A percentile compares a stretch with the other conserved stretches of the same genome.
Evolutionary conservation across 208 protist genomes (phyloP).

Genomic region (Phytomonas sp.): DNA sequence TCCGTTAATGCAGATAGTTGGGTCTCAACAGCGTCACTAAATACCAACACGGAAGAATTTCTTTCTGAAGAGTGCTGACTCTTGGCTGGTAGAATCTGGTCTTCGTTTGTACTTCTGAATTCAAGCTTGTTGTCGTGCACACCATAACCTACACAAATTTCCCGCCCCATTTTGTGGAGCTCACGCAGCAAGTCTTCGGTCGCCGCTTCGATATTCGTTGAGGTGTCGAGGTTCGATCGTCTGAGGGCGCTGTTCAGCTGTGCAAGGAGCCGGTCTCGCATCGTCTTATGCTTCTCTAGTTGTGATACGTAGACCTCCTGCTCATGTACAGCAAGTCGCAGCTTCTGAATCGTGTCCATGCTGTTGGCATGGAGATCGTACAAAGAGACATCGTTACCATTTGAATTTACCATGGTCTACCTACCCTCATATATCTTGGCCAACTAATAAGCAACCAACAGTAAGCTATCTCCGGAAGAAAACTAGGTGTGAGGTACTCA

Average conservation of each 20-base stretch:
- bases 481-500: neutral
- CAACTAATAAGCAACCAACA: neutral
- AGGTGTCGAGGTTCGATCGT: neutral
- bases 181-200: neutral
- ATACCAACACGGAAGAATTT: neutral
- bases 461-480: neutral
- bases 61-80: neutral
- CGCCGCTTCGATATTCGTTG: neutral
- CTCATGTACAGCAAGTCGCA: constrained; percentile 16
- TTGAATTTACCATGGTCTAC: neutral
- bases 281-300: constrained; percentile 18
- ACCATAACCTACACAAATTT: neutral
- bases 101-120: neutral
- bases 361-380: neutral
- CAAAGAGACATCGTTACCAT: neutral
- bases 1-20: neutral
- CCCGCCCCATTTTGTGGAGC: neutral
- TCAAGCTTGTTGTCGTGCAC: neutral
- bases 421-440: neutral
- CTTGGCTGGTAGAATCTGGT: neutral
- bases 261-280: constrained; percentile 5
- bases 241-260: neutral
- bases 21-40: neutral
- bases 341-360: constrained; percentile 5
- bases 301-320: constrained; percentile 23